Conservation (phyloP, 805 yeast species). For the Candida alai region DNA sequence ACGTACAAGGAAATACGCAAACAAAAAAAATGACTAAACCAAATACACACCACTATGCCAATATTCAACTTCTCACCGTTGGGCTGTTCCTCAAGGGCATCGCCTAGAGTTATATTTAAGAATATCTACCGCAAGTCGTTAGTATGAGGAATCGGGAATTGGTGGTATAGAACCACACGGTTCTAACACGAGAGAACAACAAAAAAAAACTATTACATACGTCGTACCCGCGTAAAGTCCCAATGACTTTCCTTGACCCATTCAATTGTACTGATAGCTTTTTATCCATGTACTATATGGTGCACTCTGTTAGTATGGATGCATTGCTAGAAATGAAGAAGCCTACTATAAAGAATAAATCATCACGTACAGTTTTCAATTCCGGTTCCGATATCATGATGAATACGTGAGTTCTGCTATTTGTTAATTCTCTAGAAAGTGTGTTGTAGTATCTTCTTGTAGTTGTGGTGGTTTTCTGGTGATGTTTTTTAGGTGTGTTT, state of each 20-base stretch:
- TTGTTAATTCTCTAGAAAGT: no score
- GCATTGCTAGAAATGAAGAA: slow-evolving; percentile 5
- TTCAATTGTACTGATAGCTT: slow-evolving; percentile 69
- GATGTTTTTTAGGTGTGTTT: no score
- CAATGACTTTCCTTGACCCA: slow-evolving; percentile 75
- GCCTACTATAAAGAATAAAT: slow-evolving; percentile 1
- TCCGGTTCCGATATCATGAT: slow-evolving; percentile 62
- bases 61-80: slow-evolving; percentile 50
- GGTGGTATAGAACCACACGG: not conserved
- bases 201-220: slow-evolving; percentile 34
- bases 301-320: slow-evolving; percentile 18
- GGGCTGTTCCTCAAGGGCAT: slow-evolving; percentile 58
- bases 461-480: not conserved
- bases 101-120: slow-evolving; percentile 66
- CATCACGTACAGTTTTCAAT: slow-evolving; percentile 45
- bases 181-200: no score
- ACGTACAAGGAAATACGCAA: no score
- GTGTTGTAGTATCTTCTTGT: no score
- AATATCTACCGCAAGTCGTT: slow-evolving; percentile 41
- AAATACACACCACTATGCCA: slow-evolving; percentile 56
- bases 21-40: no score
- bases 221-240: slow-evolving; percentile 83
- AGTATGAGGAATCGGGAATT: slow-evolving; percentile 14
- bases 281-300: slow-evolving; percentile 67
- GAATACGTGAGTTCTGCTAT: no score